A percentile compares a stretch with the other conserved stretches of the same genome.
phyloP scores from a whole-genome alignment of 2,329 filamentous ascomycete genomes.

The Cordyceps cateniannulata region DNA sequence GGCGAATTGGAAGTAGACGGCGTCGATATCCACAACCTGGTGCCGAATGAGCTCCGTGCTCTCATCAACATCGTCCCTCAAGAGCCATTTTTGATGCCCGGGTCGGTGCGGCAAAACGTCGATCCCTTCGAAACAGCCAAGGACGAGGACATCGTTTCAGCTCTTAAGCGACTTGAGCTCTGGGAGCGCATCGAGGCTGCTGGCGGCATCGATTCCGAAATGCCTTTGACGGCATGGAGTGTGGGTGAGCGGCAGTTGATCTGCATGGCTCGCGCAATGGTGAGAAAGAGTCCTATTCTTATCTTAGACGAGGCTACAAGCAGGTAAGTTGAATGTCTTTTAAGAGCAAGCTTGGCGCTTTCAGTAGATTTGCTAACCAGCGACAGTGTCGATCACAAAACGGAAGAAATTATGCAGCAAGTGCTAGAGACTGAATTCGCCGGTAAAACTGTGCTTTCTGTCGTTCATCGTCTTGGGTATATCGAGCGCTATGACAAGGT shows the following conservation, averaged over 20 bases:
- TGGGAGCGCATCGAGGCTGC: conserved; percentile 31
- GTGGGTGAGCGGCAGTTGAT: conserved; percentile 41
- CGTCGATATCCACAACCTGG: conserved; percentile 29
- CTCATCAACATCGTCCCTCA: conserved; percentile 44
- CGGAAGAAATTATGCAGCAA: conserved; percentile 27
- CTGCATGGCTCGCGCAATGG: conserved; percentile 29
- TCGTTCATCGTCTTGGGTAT: conserved; percentile 36
- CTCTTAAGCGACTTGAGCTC: conserved; percentile 38
- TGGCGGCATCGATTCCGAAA: conserved; percentile 31
- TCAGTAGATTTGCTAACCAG: not conserved
- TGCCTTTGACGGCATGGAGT: conserved; percentile 27
- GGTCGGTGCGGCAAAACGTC: conserved; percentile 40
- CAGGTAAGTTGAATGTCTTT: conserved; percentile 14
- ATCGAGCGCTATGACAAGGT: conserved; percentile 48
- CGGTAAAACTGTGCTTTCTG: conserved; percentile 43
- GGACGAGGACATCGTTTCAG: conserved; percentile 35
- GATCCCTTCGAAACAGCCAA: conserved; percentile 33
- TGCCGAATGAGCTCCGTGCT: conserved; percentile 33
- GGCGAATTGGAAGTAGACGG: conserved; percentile 39
- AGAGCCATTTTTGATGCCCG: conserved; percentile 41
- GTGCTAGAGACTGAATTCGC: conserved; percentile 26
- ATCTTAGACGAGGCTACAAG: conserved; percentile 35
- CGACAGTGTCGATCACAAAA: conserved; percentile 26
- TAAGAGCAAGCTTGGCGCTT: not conserved
- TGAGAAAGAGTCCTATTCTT: conserved; percentile 28